phyloP scores from a whole-genome alignment of 2,329 filamentous ascomycete species.

The Aspergillus pseudonomiae region DNA sequence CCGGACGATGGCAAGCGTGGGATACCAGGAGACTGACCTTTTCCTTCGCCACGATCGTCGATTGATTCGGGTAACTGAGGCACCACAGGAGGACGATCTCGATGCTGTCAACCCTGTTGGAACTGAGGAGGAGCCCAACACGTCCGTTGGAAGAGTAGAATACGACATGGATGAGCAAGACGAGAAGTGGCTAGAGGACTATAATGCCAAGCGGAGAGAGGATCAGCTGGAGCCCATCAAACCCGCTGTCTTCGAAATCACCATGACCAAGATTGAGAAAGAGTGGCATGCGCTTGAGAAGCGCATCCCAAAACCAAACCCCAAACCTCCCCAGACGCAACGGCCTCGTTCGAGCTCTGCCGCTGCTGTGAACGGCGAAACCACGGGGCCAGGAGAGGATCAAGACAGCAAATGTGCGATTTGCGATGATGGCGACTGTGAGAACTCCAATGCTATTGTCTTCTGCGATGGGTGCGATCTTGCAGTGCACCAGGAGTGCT shows the following conservation, averaged over 20 bases:
- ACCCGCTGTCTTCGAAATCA: constrained; percentile 93
- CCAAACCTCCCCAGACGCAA: constrained; percentile 93
- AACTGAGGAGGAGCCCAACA: constrained; percentile 62
- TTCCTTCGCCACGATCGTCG: constrained; percentile 77
- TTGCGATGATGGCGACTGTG: constrained; percentile 98
- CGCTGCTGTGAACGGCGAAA: constrained; percentile 92
- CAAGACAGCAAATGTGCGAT: constrained; percentile 97
- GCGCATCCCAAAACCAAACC: constrained; percentile 93
- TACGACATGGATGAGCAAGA: constrained; percentile 99
- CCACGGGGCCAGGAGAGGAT: constrained; percentile 78
- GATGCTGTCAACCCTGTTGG: constrained; percentile 58
- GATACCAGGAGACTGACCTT: constrained; percentile 92
- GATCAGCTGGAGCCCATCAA: constrained; percentile 81
- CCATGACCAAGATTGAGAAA: constrained; percentile 98
- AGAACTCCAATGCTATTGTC: constrained; percentile 98
- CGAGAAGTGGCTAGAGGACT: constrained; percentile 87
- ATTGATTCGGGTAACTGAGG: constrained; percentile 66
- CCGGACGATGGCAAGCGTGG: constrained; percentile 92
- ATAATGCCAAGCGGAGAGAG: constrained; percentile 75
- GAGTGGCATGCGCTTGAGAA: constrained; percentile 97
- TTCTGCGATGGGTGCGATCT: constrained; percentile 98
- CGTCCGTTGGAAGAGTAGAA: constrained; percentile 78
- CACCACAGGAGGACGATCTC: constrained; percentile 65
- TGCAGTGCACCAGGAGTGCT: constrained; percentile 97
- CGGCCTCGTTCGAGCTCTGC: constrained; percentile 90